Evolutionary conservation across 352 stramenopile species (phyloP), one percentile per base, ranked within the genome.

Genomic region (Phytophthora ohioensis): DNA sequence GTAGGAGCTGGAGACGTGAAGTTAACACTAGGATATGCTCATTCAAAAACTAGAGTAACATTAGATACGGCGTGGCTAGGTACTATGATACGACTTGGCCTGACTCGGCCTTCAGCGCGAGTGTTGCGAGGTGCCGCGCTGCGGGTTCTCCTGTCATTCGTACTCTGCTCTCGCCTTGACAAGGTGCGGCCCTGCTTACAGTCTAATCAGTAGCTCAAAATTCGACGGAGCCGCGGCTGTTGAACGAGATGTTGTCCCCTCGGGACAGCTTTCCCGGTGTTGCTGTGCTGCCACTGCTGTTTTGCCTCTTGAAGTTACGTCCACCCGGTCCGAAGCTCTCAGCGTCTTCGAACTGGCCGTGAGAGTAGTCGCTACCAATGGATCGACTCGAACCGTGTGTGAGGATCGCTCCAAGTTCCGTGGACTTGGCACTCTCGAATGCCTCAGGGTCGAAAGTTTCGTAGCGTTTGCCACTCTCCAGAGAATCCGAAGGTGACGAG

Each of bases 341-440:
- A 0, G 74, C 62, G 55, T 91, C 76, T 42, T 84, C 80, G 32
- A 87, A 89, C 35, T 87, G 78, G n/a, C 76, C 78, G 54, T 71
- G 64, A 12, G 67, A 81, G 47, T 71, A 79, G 51, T 77, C 49
- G 9, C 65, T 76, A 53, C 67, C 72, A 54, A 75, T 75, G 17
- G 71, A 84, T n/a, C 64, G 71, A 54, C 58, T 66, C 8, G 71
- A 73, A 5, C 46, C 67, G 32, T 64, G 52, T 8, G 52, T 70
- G 17, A 67, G 27, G 7, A 64, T 7, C 1, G 17, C 51, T 46
- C 49, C 49, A 47, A 61, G 59, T 17, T 80, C 64, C 21, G 55
- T 69, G 21, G 65, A 79, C 9, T 79, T 70, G 31, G 73, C 62
- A 4, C 76, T 88, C 35, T 81, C 60, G 34, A 83, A 88, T 12